Conservation (phyloP, 208 protist genomes). For the Angomonas deanei region DNA sequence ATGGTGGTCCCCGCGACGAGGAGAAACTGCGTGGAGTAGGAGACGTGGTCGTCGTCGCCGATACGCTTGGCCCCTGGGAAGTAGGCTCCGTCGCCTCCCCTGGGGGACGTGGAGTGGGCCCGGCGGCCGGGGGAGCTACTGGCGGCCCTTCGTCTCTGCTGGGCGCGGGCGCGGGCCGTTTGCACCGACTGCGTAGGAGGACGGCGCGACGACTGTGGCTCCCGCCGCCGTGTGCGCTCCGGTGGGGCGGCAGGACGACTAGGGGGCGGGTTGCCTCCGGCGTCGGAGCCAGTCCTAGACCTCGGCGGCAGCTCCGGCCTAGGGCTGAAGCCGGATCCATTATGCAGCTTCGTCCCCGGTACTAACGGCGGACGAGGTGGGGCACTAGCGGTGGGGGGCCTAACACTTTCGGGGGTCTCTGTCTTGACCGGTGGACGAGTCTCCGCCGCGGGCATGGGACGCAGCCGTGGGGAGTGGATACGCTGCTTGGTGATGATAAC, state of each 20-base stretch:
- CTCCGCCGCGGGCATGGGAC: neutral
- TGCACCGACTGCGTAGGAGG: slow-evolving; percentile 30
- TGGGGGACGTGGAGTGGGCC: neutral
- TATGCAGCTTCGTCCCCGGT: slow-evolving; percentile 2
- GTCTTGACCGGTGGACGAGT: neutral
- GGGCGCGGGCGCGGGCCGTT: slow-evolving; percentile 19
- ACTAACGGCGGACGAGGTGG: slow-evolving; percentile 6
- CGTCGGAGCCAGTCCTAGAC: too few relatives aligned
- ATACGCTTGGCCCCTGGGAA: slow-evolving; percentile 32
- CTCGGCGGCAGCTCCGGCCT: slow-evolving; percentile 8
- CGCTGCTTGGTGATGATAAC: slow-evolving; percentile 3
- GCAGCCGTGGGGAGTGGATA: neutral
- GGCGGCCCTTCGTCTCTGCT: slow-evolving; percentile 14
- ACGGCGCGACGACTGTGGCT: slow-evolving; percentile 12
- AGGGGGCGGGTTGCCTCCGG: too few relatives aligned
- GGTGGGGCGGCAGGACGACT: too few relatives aligned
- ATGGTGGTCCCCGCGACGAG: slow-evolving; percentile 11
- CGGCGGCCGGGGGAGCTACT: slow-evolving; percentile 14
- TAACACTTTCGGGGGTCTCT: neutral
- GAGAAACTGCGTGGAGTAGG: slow-evolving; percentile 18
- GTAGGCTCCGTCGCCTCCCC: neutral
- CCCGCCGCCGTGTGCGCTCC: slow-evolving; percentile 4
- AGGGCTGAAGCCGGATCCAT: slow-evolving; percentile 15
- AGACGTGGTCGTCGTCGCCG: slow-evolving; percentile 18
- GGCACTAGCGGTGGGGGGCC: slow-evolving; percentile 1